Percentiles rank a stretch among this genome's conserved stretches.
Conservation (phyloP, 176 grass and related monocot species). For the Tillandsia fasciculata region DNA sequence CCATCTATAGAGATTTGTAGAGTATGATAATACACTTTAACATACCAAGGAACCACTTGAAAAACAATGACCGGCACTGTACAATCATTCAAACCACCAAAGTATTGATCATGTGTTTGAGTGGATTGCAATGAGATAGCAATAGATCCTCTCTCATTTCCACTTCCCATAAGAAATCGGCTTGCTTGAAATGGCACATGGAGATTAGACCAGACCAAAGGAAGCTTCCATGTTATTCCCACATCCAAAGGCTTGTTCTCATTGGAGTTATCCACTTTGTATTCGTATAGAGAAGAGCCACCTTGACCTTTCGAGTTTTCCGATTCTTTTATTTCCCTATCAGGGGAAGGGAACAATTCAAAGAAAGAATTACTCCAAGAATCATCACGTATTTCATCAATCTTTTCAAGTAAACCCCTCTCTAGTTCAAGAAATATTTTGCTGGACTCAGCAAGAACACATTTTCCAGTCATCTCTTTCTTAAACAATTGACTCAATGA, state of each 20-base stretch:
- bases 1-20: slow-evolving; percentile 75
- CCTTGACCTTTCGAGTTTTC: slow-evolving; percentile 25
- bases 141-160: slow-evolving; percentile 94
- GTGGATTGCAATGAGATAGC: slow-evolving; percentile 77
- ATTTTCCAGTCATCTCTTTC: slow-evolving; percentile 58
- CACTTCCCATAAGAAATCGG: slow-evolving; percentile 97
- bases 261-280: slow-evolving; percentile 53
- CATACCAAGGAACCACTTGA: slow-evolving; percentile 97
- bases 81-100: slow-evolving; percentile 44
- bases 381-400: slow-evolving; percentile 28
- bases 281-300: slow-evolving; percentile 53
- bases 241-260: slow-evolving; percentile 67
- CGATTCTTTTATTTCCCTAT: slow-evolving; percentile 46
- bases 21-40: slow-evolving; percentile 95
- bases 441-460: slow-evolving; percentile 62
- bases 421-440: slow-evolving; percentile 80
- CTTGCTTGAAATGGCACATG: slow-evolving; percentile 59
- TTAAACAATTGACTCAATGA: slow-evolving; percentile 76
- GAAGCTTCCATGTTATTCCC: slow-evolving; percentile 71
- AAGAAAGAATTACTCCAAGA: slow-evolving; percentile 50
- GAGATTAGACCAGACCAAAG: slow-evolving; percentile 46
- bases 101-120: slow-evolving; percentile 34
- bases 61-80: slow-evolving; percentile 57
- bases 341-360: slow-evolving; percentile 39
- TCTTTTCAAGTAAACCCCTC: slow-evolving; percentile 30